Conservation (phyloP, 2,329 filamentous ascomycete species). For the Fusarium albidum region DNA sequence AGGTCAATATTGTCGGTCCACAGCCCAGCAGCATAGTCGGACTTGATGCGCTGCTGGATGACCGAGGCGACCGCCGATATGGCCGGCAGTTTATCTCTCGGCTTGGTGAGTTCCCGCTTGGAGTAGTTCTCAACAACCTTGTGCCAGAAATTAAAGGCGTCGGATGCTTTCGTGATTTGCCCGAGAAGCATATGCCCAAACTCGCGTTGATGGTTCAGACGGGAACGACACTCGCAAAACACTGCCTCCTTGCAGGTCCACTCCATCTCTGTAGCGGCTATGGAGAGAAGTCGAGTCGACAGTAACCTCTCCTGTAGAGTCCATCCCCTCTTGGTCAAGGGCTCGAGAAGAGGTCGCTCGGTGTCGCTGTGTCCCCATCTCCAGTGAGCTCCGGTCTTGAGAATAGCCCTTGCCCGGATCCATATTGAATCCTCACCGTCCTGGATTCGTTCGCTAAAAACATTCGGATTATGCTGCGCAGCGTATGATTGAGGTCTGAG, state of each 20-base stretch:
- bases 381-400: constrained; percentile 27
- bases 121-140: constrained; percentile 42
- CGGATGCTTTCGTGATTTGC: constrained; percentile 15
- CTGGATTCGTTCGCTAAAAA: not conserved
- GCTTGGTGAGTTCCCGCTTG: constrained; percentile 30
- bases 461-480: not conserved
- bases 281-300: constrained; percentile 21
- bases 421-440: not conserved
- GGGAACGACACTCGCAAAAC: constrained; percentile 39
- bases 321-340: constrained; percentile 25
- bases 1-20: constrained; percentile 39
- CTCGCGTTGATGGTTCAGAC: constrained; percentile 34
- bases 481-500: not conserved
- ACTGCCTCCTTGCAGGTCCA: constrained; percentile 30
- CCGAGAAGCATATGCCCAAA: constrained; percentile 28
- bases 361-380: constrained; percentile 16
- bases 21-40: constrained; percentile 41
- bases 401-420: constrained; percentile 22
- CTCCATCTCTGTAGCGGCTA: constrained; percentile 26
- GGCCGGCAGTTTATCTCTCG: constrained; percentile 40
- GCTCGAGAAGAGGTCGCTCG: constrained; percentile 18
- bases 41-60: constrained; percentile 29
- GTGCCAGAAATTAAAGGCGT: constrained; percentile 41
- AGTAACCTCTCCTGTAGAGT: constrained; percentile 31
- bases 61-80: constrained; percentile 41